Evolutionary conservation across 148 eudicot species (phyloP).

Genomic region (Vaccinium myrtillus): DNA sequence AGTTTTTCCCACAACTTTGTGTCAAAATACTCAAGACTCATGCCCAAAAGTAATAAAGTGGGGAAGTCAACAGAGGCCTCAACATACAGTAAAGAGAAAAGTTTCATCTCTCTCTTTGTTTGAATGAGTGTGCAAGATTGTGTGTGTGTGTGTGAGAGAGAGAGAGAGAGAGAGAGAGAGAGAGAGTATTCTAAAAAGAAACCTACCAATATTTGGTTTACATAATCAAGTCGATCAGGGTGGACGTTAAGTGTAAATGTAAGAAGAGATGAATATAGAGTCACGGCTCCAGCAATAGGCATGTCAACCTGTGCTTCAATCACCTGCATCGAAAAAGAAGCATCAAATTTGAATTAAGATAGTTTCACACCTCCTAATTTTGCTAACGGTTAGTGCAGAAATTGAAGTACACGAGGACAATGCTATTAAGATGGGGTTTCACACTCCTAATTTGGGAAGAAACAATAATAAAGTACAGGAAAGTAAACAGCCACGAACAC

Average conservation of each 20-base stretch:
- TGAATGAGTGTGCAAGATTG: background rate
- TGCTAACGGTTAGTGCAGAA: constrained; percentile 2
- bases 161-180: background rate
- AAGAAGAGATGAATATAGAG: constrained; percentile 88
- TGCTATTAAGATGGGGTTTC: background rate
- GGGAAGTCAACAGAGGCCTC: background rate
- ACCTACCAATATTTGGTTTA: constrained; percentile 94
- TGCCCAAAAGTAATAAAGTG: background rate
- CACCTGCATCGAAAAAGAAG: constrained; percentile 54
- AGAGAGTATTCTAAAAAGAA: constrained; percentile 21
- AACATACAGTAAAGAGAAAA: background rate
- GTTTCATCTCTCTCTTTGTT: background rate
- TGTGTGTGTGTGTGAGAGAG: background rate
- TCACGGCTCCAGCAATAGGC: constrained; percentile 81
- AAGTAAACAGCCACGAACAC: background rate
- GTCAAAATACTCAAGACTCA: background rate
- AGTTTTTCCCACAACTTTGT: background rate
- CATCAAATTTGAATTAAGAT: background rate
- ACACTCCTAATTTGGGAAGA: background rate
- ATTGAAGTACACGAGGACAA: background rate
- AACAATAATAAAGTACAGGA: background rate
- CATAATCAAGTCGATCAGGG: constrained; percentile 95
- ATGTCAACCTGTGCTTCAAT: constrained; percentile 96
- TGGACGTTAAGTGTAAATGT: constrained; percentile 93
- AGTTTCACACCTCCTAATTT: constrained; percentile 1